Percentiles rank a stretch among this genome's conserved stretches.
Evolutionary conservation across 169 alveolate genomes (phyloP).

Genomic region (Neospora caninum): DNA sequence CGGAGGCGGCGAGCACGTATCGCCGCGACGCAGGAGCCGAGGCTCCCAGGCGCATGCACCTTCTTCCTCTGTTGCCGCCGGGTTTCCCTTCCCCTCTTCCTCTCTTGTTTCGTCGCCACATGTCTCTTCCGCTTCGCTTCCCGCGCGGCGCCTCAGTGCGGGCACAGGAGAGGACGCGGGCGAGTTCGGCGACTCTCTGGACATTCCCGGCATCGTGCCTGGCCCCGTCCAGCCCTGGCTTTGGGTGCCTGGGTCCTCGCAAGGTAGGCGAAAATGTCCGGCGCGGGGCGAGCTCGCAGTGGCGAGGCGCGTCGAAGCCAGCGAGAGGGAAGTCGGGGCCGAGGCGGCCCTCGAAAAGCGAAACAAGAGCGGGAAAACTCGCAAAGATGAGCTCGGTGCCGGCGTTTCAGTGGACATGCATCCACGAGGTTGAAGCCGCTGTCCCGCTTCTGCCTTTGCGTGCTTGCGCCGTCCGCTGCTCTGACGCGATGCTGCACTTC

Average conservation of each 20-base stretch:
- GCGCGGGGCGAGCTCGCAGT: background rate
- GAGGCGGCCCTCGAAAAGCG: background rate
- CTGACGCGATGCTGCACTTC: no score
- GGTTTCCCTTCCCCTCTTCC: background rate
- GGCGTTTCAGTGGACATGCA: no score
- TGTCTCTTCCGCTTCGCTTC: background rate
- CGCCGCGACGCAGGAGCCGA: no score
- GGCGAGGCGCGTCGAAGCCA: background rate
- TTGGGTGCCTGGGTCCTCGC: conserved; percentile 17
- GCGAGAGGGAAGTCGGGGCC: background rate
- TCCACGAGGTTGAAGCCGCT: no score
- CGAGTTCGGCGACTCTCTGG: background rate
- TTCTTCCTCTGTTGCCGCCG: background rate
- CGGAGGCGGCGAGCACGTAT: no score
- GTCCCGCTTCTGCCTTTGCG: no score
- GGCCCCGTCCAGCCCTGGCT: conserved; percentile 21
- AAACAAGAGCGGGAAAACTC: no score
- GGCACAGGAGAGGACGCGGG: background rate
- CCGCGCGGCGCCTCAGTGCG: background rate
- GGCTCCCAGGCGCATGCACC: background rate
- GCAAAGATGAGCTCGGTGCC: background rate
- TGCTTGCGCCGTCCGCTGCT: no score
- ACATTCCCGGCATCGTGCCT: background rate
- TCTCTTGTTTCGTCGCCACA: no score
- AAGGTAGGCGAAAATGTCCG: background rate